Conservation (phyloP, 2,329 filamentous ascomycete genomes). For the Phyllosticta ampelicida region DNA sequence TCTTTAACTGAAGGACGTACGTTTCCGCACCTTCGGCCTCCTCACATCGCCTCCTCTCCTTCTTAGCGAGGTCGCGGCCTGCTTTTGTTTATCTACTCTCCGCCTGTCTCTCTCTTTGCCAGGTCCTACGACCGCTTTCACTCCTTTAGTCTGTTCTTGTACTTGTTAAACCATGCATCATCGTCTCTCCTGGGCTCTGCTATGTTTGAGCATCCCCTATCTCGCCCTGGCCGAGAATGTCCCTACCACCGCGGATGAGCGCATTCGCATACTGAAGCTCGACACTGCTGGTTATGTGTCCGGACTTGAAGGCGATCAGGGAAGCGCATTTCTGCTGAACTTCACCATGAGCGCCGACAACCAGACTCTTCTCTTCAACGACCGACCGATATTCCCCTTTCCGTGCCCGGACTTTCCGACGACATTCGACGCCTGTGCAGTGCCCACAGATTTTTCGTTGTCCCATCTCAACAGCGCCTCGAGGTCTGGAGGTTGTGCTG, state of each 20-base stretch:
- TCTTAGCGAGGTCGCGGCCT: neutral
- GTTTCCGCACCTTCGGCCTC: neutral
- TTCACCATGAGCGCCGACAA: neutral
- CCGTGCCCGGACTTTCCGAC: neutral
- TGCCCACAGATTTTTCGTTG: neutral
- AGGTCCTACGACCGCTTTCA: neutral
- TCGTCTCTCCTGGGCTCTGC: neutral
- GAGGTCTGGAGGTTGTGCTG: neutral
- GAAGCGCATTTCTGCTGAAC: neutral
- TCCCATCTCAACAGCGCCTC: neutral
- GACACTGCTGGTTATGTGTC: neutral
- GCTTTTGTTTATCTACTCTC: neutral
- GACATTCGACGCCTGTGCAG: neutral
- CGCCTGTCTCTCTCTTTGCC: neutral
- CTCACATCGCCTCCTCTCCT: neutral
- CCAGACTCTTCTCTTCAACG: neutral
- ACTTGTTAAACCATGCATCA: neutral
- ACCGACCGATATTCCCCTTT: neutral
- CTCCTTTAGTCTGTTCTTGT: neutral
- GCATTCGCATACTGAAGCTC: neutral
- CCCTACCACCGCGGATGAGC: neutral
- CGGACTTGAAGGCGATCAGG: neutral
- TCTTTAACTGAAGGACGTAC: neutral
- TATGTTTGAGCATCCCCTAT: neutral
- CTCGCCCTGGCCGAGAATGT: neutral